phyloP scores from a whole-genome alignment of 306 rosid genomes.

The Luffa acutangula region DNA sequence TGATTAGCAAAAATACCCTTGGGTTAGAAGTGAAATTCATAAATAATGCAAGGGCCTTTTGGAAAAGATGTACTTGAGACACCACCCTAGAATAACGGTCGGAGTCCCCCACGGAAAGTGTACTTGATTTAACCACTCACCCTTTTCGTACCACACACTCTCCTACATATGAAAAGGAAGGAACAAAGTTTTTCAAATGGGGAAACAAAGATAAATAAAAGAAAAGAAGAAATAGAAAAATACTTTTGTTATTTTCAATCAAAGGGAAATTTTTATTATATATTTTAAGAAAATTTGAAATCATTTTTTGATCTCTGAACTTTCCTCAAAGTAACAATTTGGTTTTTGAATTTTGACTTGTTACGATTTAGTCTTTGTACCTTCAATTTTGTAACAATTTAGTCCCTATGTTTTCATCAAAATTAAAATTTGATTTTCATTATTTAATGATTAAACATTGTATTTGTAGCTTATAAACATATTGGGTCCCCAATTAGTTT shows the following conservation, averaged over 20 bases:
- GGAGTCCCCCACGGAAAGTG: conserved; percentile 17
- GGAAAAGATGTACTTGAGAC: conserved; percentile 6
- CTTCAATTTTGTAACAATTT: too few species aligned
- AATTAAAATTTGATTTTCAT: too few species aligned
- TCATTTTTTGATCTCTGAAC: too few species aligned
- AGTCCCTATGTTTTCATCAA: too few species aligned
- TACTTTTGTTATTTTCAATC: neutral
- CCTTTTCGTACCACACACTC: conserved; percentile 12
- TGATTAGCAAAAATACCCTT: conserved; percentile 13
- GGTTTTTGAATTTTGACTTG: too few species aligned
- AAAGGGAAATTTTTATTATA: neutral
- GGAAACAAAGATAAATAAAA: neutral
- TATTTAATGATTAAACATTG: too few species aligned
- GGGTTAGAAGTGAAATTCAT: neutral
- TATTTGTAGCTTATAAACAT: too few species aligned
- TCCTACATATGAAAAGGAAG: too few species aligned
- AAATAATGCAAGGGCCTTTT: conserved; percentile 1
- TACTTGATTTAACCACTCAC: conserved; percentile 26
- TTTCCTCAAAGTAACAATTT: too few species aligned
- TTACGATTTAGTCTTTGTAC: too few species aligned
- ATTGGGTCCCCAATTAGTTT: too few species aligned
- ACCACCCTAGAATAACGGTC: conserved; percentile 27
- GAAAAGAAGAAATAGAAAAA: neutral
- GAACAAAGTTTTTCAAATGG: neutral
- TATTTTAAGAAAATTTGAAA: too few species aligned